Conservation (phyloP, 2,329 filamentous ascomycete genomes). For the Taxawa tesnikishii region DNA sequence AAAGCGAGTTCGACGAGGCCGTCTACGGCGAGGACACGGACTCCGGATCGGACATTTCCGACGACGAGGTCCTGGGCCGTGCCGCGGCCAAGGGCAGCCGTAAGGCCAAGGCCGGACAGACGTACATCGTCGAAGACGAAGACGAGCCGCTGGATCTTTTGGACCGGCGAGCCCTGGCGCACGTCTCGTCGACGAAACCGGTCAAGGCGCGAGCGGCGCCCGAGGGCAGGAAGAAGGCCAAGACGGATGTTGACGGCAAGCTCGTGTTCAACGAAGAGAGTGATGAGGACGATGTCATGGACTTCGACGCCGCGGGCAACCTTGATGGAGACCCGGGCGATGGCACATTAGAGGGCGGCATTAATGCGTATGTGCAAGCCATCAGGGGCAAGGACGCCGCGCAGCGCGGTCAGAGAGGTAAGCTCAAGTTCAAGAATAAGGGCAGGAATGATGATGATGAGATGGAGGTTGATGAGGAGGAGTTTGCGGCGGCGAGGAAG, state of each 20-base stretch:
- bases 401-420: slow-evolving; percentile 45
- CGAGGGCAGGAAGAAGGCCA: slow-evolving; percentile 44
- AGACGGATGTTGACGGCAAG: slow-evolving; percentile 66
- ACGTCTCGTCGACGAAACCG: slow-evolving; percentile 86
- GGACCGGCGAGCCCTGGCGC: slow-evolving; percentile 76
- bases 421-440: slow-evolving; percentile 46
- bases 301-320: slow-evolving; percentile 45
- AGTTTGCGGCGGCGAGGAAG: slow-evolving; percentile 20
- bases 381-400: slow-evolving; percentile 48
- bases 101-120: slow-evolving; percentile 42
- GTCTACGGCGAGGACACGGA: slow-evolving; percentile 58
- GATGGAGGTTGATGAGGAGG: slow-evolving; percentile 15
- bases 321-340: slow-evolving; percentile 22
- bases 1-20: slow-evolving; percentile 92
- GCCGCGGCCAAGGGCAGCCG: slow-evolving; percentile 42
- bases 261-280: slow-evolving; percentile 52
- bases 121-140: slow-evolving; percentile 88
- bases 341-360: slow-evolving; percentile 33
- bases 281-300: slow-evolving; percentile 35
- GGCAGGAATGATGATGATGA: slow-evolving; percentile 30
- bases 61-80: slow-evolving; percentile 41
- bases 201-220: slow-evolving; percentile 43
- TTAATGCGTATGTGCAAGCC: slow-evolving; percentile 50
- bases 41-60: slow-evolving; percentile 48
- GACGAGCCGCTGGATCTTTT: slow-evolving; percentile 92